Evolutionary conservation across 2,329 filamentous ascomycete species (phyloP), one percentile per base, ranked within the genome.

Genomic region (Epichloe glyceriae): DNA sequence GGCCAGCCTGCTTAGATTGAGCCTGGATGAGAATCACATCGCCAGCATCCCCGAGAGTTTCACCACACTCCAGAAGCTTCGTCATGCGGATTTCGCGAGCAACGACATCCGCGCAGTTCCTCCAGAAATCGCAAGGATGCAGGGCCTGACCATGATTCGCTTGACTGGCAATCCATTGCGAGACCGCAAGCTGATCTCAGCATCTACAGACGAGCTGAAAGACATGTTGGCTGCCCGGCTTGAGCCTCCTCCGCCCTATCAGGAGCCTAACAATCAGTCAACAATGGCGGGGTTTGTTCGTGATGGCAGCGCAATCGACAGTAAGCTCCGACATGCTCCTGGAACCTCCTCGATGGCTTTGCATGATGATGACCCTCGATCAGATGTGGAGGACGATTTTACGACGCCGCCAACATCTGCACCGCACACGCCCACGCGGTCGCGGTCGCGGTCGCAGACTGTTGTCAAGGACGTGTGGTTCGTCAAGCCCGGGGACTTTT

Each of bases 161-260:
- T 73, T 98, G 34, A 83, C 82, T 42, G 89, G 88, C n/a, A 98
- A 98, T 60, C 93, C 93, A 0, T 71, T 98, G 14, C 78, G 86
- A 14, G 89, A 96, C 63, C 89, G 86, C 63, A 95, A 89, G 63
- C 88, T 93, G 57, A 73, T 90, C 14, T 85, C 80, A 0, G 86
- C 94, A 69, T 77, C 78, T 20, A 89, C 86, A 0, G 85, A 88
- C 14, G 86, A 93, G 50, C 71, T 97, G 54, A 95, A 95, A 66
- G 77, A 79, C 41, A 80, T 83, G 42, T 69, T 96, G 42, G 76
- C 78, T 19, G 75, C 75, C 37, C 79, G 87, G 26, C 69, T 90
- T 54, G 78, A 82, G 62, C 79, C 86, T 19, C 62, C 76, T 52
- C 67, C 70, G 2, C 64, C 69, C 0, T 70, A 70, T 42, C 59